Evolutionary conservation across 1,139 yeast genomes (phyloP), one percentile per base, ranked within the genome.

Genomic region (Yamadazyma sp.): DNA sequence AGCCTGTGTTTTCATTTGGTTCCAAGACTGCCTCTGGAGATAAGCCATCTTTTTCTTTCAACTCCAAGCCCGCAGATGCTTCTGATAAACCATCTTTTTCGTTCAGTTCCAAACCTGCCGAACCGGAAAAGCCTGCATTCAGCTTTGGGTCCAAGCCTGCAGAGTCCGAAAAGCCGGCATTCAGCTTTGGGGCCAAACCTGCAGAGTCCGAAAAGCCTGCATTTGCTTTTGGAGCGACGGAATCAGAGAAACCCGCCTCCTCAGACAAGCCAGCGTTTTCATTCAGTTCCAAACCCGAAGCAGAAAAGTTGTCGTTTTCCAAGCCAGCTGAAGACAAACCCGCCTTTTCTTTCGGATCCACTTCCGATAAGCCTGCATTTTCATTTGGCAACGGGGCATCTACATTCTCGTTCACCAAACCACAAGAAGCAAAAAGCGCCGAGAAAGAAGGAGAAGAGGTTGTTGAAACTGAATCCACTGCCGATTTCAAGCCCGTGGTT

Each of bases 401-500:
- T 48, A 20, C 39, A 7, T 15, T 27, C 27, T 14, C 13, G 6
- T 25, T 25, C 12, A 12, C 34, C 22, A 25, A 35, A 17, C 16
- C 30, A 17, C 7, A 23, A 23, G 12, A 23, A 7, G 15, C 14
- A 23, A 6, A 6, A 23, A 30, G 25, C 12, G 21, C 24, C 9
- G 29, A 16, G 6, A 15, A 29, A 10, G 25, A 39, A 22, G 29
- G 16, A 7, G 33, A 29, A 23, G 36, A 25, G 33, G 26, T 12
- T 8, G 16, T 18, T 4, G 35, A 33, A 24, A 31, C 29, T 23
- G 42, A 43, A 28, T 38, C 42, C 5, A 32, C 33, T n/a, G 42
- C 41, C 8, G 37, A 34, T 4, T 78, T 77, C 48, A 62, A 64
- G 27, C 76, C 80, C 0, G 62, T 73, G 21, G 76, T 72, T 4